Evolutionary conservation across 805 yeast species (phyloP).

Genomic region (Metschnikowia henanensis): DNA sequence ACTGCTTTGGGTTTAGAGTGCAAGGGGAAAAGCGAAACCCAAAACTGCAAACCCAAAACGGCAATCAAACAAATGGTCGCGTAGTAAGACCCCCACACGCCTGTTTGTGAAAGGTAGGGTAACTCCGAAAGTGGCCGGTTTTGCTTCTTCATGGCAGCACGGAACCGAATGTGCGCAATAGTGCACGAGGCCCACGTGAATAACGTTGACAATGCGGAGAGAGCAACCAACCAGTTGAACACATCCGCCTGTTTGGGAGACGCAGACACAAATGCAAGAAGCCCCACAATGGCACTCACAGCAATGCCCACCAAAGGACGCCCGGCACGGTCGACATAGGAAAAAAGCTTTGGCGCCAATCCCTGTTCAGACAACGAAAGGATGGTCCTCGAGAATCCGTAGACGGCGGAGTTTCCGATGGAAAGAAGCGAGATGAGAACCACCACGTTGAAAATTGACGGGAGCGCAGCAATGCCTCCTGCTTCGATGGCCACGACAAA

Average conservation of each 20-base stretch:
- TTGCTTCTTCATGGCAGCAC: conserved; percentile 38
- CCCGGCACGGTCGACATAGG: conserved; percentile 40
- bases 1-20: conserved; percentile 22
- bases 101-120: conserved; percentile 55
- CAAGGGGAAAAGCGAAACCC: conserved; percentile 29
- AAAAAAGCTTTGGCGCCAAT: conserved; percentile 35
- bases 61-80: conserved; percentile 23
- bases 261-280: conserved; percentile 42
- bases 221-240: conserved; percentile 42
- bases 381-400: conserved; percentile 43
- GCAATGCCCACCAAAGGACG: conserved; percentile 41
- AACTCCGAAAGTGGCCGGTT: conserved; percentile 47
- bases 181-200: conserved; percentile 45
- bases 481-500: conserved; percentile 43
- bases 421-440: conserved; percentile 42
- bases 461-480: conserved; percentile 42
- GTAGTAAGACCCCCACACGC: conserved; percentile 30
- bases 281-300: conserved; percentile 33
- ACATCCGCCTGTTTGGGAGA: conserved; percentile 37
- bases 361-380: conserved; percentile 42
- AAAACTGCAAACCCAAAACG: conserved; percentile 27
- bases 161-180: conserved; percentile 40
- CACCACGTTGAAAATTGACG: conserved; percentile 43
- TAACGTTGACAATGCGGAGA: conserved; percentile 42
- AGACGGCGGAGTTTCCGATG: conserved; percentile 45